Conservation (phyloP, 345 rosid genomes). For the Eutrema yunnanense region DNA sequence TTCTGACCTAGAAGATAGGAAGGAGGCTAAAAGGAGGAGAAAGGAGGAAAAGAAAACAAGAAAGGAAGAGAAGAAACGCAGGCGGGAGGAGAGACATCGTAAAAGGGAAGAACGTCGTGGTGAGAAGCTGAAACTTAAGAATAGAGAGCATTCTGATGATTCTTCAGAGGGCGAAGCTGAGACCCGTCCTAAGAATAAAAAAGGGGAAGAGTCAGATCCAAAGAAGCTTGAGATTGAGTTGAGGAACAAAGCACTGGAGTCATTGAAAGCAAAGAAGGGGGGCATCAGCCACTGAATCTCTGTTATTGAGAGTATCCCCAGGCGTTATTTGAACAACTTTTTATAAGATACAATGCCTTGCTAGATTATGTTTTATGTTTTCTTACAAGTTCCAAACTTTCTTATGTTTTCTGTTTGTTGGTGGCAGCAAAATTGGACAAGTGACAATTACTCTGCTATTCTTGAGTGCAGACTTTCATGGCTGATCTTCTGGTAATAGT, state of each 20-base stretch:
- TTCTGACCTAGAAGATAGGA: slow-evolving; percentile 72
- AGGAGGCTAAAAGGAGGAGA: slow-evolving; percentile 79
- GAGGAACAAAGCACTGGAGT: slow-evolving; percentile 88
- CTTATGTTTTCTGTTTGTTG: slow-evolving; percentile 68
- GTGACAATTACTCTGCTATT: slow-evolving; percentile 78
- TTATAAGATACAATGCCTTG: slow-evolving; percentile 22
- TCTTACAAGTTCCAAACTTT: slow-evolving; percentile 32
- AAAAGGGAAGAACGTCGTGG: slow-evolving; percentile 71
- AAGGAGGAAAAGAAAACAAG: slow-evolving; percentile 78
- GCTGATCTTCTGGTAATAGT: slow-evolving; percentile 71
- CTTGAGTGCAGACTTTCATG: slow-evolving; percentile 74
- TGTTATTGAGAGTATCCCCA: not conserved
- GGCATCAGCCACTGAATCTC: slow-evolving; percentile 45
- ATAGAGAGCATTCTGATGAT: slow-evolving; percentile 32
- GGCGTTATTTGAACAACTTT: slow-evolving; percentile 25
- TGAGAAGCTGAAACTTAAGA: slow-evolving; percentile 57
- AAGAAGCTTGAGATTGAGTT: slow-evolving; percentile 88
- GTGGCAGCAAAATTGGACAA: slow-evolving; percentile 86
- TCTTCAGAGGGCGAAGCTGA: slow-evolving; percentile 49
- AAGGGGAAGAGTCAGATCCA: slow-evolving; percentile 49
- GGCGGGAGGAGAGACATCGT: slow-evolving; percentile 69
- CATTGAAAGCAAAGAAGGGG: slow-evolving; percentile 96
- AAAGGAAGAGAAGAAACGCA: slow-evolving; percentile 80
- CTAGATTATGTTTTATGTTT: slow-evolving; percentile 12
- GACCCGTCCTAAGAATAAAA: slow-evolving; percentile 34